Conservation (phyloP, 2,329 filamentous ascomycete genomes). For the Anisogramma anomala region DNA sequence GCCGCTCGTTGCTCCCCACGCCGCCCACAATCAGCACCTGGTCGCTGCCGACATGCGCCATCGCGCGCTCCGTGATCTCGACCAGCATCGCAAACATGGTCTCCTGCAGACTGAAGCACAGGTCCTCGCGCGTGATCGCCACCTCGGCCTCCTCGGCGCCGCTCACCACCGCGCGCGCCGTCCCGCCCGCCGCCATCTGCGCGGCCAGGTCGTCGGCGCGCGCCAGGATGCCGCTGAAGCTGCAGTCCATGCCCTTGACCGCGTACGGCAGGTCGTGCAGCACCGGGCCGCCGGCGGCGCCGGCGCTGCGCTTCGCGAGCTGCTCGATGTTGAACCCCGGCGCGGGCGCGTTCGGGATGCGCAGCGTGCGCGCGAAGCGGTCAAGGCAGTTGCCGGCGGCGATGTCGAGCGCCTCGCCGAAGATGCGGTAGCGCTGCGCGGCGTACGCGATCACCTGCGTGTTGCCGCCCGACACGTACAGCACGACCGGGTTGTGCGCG, state of each 20-base stretch:
- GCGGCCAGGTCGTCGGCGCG: constrained; percentile 69
- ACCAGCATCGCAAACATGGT: constrained; percentile 95
- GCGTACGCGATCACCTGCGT: constrained; percentile 37
- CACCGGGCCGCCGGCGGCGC: constrained; percentile 46
- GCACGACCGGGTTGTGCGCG: constrained; percentile 79
- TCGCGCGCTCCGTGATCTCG: constrained; percentile 94
- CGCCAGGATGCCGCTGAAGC: constrained; percentile 84
- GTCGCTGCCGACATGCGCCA: constrained; percentile 87
- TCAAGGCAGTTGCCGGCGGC: constrained; percentile 97
- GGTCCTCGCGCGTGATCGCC: constrained; percentile 60
- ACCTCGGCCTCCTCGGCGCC: constrained; percentile 25
- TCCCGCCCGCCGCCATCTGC: constrained; percentile 41
- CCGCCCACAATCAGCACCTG: constrained; percentile 94
- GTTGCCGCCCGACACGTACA: constrained; percentile 75
- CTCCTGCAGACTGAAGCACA: constrained; percentile 93
- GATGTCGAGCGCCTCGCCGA: constrained; percentile 94
- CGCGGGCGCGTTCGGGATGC: constrained; percentile 89
- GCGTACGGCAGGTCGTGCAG: constrained; percentile 86
- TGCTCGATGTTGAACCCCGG: constrained; percentile 98
- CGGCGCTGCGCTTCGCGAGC: constrained; percentile 58
- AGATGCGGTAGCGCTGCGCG: constrained; percentile 89
- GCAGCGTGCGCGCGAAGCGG: constrained; percentile 81
- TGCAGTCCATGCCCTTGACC: constrained; percentile 98
- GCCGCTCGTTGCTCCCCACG: constrained; percentile 84
- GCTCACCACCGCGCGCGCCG: constrained; percentile 32